Percentiles rank a stretch among this genome's conserved stretches.
These are phyloP conservation scores for Flaveria robusta DNA, from an alignment of 129 eudicot genomes.

Conservation along the genomic window DNA sequence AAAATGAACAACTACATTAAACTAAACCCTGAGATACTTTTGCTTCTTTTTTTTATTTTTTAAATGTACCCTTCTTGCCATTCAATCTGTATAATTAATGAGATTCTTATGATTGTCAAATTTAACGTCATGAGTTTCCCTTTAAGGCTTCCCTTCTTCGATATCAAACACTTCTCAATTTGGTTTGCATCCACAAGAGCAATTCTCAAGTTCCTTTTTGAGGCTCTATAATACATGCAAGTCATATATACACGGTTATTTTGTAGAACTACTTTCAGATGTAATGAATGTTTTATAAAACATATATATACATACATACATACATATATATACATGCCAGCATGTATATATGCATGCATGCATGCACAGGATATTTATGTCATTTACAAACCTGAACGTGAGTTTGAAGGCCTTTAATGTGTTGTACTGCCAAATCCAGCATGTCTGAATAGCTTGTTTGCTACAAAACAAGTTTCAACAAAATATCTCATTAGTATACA, in stretches of 20 bases:
- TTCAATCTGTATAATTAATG: background rate
- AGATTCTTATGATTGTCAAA: constrained; percentile 14
- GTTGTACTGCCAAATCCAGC: constrained; percentile 93
- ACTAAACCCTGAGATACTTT: background rate
- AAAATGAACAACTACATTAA: background rate
- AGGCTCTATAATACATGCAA: constrained; percentile 51
- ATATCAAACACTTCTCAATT: constrained; percentile 8
- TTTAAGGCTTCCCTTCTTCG: background rate
- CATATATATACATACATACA: background rate
- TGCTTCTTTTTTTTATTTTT: background rate
- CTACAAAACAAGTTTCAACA: constrained; percentile 43
- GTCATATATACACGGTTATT: background rate
- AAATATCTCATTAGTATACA: background rate
- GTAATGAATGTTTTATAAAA: background rate
- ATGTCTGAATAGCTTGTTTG: constrained; percentile 97
- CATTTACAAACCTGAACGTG: constrained; percentile 63
- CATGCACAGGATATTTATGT: background rate
- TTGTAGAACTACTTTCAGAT: background rate
- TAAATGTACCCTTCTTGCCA: constrained; percentile 15
- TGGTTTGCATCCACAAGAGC: constrained; percentile 77
- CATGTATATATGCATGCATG: background rate
- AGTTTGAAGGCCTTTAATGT: constrained; percentile 81
- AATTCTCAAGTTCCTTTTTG: constrained; percentile 54
- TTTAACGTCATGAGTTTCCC: constrained; percentile 8
- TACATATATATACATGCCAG: no score